phyloP scores from a whole-genome alignment of 2,329 filamentous ascomycete species.

The Dactylellina cionopaga region DNA sequence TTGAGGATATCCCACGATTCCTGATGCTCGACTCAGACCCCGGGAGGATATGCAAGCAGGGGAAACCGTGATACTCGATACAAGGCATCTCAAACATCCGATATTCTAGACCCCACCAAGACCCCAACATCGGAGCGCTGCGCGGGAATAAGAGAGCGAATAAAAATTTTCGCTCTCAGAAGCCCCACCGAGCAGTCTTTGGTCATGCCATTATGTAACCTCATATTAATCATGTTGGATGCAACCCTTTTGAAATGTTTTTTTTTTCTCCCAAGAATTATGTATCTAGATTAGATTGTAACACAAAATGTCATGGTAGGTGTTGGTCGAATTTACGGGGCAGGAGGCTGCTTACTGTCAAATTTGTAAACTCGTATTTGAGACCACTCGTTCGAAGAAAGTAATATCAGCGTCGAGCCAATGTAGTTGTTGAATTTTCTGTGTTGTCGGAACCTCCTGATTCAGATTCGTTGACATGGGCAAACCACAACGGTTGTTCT shows the following conservation, averaged over 20 bases:
- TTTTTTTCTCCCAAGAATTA: background rate
- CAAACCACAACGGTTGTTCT: background rate
- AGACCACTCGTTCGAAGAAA: background rate
- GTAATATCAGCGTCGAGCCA: background rate
- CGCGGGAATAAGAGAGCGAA: conserved; percentile 41
- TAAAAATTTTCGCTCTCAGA: conserved; percentile 21
- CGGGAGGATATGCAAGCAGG: conserved; percentile 29
- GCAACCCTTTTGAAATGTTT: conserved; percentile 31
- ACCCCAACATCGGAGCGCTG: conserved; percentile 29
- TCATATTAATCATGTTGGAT: conserved; percentile 21
- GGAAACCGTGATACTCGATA: conserved; percentile 29
- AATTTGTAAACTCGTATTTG: conserved; percentile 40
- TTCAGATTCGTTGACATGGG: conserved; percentile 47
- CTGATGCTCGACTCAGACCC: conserved; percentile 20
- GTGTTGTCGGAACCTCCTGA: conserved; percentile 48
- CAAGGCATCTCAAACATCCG: conserved; percentile 20
- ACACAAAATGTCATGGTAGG: conserved; percentile 32
- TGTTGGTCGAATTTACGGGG: conserved; percentile 13
- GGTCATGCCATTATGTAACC: conserved; percentile 40
- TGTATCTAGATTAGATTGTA: conserved; percentile 22
- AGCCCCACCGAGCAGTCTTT: conserved; percentile 4
- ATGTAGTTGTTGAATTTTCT: conserved; percentile 50
- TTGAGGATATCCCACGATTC: conserved; percentile 8
- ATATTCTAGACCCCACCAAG: conserved; percentile 23
- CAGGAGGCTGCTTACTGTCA: conserved; percentile 43